These are phyloP conservation scores for Wickerhamomyces bovis DNA, from an alignment of 805 yeast species.

Conservation along the genomic window DNA sequence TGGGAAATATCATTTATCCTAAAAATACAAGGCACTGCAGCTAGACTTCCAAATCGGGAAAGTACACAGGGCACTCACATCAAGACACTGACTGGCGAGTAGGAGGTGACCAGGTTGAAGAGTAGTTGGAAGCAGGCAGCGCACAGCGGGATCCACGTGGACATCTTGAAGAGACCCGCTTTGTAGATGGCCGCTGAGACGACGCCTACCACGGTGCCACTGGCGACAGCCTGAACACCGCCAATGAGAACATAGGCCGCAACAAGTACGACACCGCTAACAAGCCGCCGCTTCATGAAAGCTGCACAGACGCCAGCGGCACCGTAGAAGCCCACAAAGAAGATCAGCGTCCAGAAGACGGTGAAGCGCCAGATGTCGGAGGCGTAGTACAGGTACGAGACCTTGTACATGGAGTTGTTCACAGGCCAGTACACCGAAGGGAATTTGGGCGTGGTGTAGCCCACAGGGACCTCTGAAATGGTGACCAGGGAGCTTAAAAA, in stretches of 20 bases:
- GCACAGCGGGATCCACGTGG: conserved; percentile 91
- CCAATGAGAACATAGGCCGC: conserved; percentile 47
- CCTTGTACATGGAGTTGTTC: conserved; percentile 27
- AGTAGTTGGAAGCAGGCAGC: conserved; percentile 68
- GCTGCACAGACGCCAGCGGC: conserved; percentile 62
- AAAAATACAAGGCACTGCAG: background rate
- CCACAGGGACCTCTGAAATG: conserved; percentile 64
- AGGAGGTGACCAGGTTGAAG: conserved; percentile 61
- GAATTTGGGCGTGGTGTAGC: conserved; percentile 71
- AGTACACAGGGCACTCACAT: conserved; percentile 24
- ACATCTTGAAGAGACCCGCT: conserved; percentile 80
- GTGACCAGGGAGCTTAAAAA: conserved; percentile 28
- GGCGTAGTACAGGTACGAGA: conserved; percentile 60
- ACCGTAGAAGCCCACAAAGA: conserved; percentile 56
- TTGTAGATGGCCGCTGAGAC: conserved; percentile 62
- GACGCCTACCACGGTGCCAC: conserved; percentile 76
- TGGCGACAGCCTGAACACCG: conserved; percentile 54
- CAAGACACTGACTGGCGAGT: conserved; percentile 47
- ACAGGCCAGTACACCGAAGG: conserved; percentile 80
- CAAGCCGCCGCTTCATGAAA: conserved; percentile 37
- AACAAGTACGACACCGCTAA: conserved; percentile 37
- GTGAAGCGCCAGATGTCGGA: conserved; percentile 81
- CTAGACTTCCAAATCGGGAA: conserved; percentile 8
- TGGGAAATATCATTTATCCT: too few species aligned
- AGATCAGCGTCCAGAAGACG: conserved; percentile 70